Evolutionary conservation across 2,329 filamentous ascomycete genomes (phyloP).

Genomic region (Colletotrichum sp.): DNA sequence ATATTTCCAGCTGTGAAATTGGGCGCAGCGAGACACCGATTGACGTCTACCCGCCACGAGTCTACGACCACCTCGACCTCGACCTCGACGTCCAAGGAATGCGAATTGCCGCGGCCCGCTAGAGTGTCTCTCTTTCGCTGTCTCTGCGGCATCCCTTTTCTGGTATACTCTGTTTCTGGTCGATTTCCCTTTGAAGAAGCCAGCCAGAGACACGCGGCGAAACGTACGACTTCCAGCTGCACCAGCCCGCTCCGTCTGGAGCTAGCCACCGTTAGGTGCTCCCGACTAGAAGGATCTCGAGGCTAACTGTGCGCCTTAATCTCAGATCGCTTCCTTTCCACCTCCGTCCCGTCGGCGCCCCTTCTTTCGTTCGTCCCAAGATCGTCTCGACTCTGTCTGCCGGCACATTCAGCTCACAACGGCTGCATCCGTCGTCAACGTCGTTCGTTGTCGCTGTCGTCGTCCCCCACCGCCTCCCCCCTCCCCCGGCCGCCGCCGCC

Average conservation of each 20-base stretch:
- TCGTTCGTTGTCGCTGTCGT: not conserved
- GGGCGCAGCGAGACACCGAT: not conserved
- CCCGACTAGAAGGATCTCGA: not conserved
- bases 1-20: not conserved
- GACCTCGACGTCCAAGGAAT: not conserved
- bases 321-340: not conserved
- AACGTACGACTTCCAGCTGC: slow-evolving; percentile 3
- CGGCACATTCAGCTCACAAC: not conserved
- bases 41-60: not conserved
- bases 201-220: not conserved
- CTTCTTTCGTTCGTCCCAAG: not conserved
- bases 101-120: not conserved
- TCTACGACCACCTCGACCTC: too few relatives aligned
- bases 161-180: not conserved
- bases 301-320: not conserved
- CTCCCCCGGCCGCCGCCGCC: not conserved
- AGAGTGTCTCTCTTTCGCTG: not conserved
- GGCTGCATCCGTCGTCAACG: not conserved
- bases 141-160: not conserved
- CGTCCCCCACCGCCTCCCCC: not conserved
- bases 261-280: slow-evolving; percentile 13
- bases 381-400: not conserved
- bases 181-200: slow-evolving; percentile 1
- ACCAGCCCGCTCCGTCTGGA: not conserved
- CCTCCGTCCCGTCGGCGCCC: not conserved